phyloP scores from a whole-genome alignment of 1,139 yeast genomes.

The Tardiomyces blankii region DNA sequence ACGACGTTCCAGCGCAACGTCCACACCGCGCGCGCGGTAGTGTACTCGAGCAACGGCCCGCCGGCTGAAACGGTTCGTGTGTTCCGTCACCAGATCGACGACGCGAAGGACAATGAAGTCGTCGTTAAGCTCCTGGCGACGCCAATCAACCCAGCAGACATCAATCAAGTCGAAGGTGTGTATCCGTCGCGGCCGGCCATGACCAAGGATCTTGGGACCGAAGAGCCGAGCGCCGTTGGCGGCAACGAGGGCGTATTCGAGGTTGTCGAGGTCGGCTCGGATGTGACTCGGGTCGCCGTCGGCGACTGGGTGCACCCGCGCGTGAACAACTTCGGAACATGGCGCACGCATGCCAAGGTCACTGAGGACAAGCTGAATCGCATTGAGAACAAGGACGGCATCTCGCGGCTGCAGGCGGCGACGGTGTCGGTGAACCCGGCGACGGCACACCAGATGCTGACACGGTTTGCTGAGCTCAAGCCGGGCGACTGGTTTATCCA shows the following conservation, averaged over 20 bases:
- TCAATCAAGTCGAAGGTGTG: conserved; percentile 86
- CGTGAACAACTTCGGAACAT: conserved; percentile 79
- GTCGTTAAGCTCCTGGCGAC: conserved; percentile 62
- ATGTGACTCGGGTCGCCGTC: conserved; percentile 32
- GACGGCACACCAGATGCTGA: conserved; percentile 85
- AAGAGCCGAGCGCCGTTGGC: conserved; percentile 60
- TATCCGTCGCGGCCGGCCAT: conserved; percentile 75
- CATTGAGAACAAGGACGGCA: conserved; percentile 31
- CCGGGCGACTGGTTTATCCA: conserved; percentile 91
- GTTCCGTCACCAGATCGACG: conserved; percentile 18
- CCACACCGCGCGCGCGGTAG: conserved; percentile 15
- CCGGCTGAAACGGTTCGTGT: conserved; percentile 20
- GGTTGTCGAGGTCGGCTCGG: conserved; percentile 57
- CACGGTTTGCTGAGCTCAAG: conserved; percentile 48
- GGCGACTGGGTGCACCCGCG: conserved; percentile 95
- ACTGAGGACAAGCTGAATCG: conserved; percentile 40
- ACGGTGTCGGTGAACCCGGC: conserved; percentile 86
- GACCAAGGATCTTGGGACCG: conserved; percentile 41
- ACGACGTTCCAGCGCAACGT: conserved; percentile 5
- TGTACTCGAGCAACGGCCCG: conserved; percentile 19
- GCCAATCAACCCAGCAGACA: conserved; percentile 89
- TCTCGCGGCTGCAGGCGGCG: conserved; percentile 51
- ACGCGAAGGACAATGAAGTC: conserved; percentile 29
- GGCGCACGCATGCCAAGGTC: conserved; percentile 71
- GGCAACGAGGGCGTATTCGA: conserved; percentile 95